These are phyloP conservation scores for Fraxinus nigra DNA, from an alignment of 305 asterid species.

Conservation along the genomic window DNA sequence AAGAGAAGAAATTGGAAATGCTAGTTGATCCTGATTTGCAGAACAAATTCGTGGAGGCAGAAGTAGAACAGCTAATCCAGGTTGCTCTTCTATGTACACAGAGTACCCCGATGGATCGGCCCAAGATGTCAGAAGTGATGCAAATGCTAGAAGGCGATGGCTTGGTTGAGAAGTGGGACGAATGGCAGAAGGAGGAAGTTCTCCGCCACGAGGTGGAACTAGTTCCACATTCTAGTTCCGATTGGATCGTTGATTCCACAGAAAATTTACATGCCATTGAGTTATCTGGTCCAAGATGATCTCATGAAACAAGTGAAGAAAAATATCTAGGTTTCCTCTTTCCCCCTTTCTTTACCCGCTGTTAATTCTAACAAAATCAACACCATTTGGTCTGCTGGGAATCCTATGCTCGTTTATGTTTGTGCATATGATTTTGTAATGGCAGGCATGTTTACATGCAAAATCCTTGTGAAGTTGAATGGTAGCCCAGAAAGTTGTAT, in stretches of 20 bases:
- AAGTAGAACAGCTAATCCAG: slow-evolving; percentile 73
- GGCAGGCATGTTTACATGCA: not conserved
- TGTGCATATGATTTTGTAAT: slow-evolving; percentile 29
- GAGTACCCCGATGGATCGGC: slow-evolving; percentile 66
- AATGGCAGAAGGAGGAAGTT: slow-evolving; percentile 69
- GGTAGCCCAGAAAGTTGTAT: not conserved
- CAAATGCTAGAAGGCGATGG: slow-evolving; percentile 79
- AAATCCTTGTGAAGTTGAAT: not conserved
- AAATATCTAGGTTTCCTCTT: not conserved
- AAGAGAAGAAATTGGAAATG: slow-evolving; percentile 67
- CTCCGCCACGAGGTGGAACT: slow-evolving; percentile 54
- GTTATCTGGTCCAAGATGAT: slow-evolving; percentile 48
- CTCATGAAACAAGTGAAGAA: not conserved
- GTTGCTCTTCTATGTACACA: slow-evolving; percentile 74
- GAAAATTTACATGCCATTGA: slow-evolving; percentile 59
- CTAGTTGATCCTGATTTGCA: slow-evolving; percentile 67
- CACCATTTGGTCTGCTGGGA: not conserved
- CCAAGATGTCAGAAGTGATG: slow-evolving; percentile 75
- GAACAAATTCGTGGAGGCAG: slow-evolving; percentile 49
- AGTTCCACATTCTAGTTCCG: slow-evolving; percentile 43
- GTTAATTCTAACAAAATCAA: not conserved
- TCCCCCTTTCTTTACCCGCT: not conserved
- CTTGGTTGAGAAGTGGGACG: slow-evolving; percentile 71
- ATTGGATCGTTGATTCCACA: slow-evolving; percentile 56
- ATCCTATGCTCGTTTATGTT: slow-evolving; percentile 18